Conservation (phyloP, 2,329 filamentous ascomycete species). For the Microdochium nivale region DNA sequence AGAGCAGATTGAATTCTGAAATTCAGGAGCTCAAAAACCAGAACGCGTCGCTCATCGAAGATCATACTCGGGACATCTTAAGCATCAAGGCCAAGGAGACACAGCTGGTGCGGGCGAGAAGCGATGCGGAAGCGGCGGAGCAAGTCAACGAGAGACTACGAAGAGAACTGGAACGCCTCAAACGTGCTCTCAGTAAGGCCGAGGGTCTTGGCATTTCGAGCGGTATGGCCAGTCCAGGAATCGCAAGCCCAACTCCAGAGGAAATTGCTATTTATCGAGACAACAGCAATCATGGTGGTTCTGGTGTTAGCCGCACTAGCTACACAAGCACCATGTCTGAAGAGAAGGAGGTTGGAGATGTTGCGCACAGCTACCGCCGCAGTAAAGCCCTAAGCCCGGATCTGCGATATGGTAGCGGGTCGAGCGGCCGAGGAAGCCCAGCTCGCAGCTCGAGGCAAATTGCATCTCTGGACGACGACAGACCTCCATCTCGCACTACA, state of each 20-base stretch:
- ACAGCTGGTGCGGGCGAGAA: slow-evolving; percentile 83
- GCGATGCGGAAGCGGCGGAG: slow-evolving; percentile 83
- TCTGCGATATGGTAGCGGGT: slow-evolving; percentile 42
- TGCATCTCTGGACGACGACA: slow-evolving; percentile 16
- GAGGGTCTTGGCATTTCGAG: slow-evolving; percentile 36
- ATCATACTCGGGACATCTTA: slow-evolving; percentile 89
- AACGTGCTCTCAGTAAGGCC: slow-evolving; percentile 68
- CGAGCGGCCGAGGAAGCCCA: slow-evolving; percentile 51
- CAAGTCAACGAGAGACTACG: slow-evolving; percentile 75
- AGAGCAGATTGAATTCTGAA: slow-evolving; percentile 73
- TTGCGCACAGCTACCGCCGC: slow-evolving; percentile 29
- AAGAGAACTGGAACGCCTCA: slow-evolving; percentile 85
- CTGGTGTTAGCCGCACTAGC: slow-evolving; percentile 45
- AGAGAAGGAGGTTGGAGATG: slow-evolving; percentile 66
- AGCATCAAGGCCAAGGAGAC: slow-evolving; percentile 99
- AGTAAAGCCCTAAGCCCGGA: slow-evolving; percentile 47
- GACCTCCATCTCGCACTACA: neutral
- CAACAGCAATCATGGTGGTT: slow-evolving; percentile 25
- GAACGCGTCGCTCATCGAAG: slow-evolving; percentile 93
- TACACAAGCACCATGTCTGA: slow-evolving; percentile 60
- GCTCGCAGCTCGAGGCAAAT: slow-evolving; percentile 41
- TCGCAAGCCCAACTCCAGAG: slow-evolving; percentile 46
- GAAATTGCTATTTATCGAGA: slow-evolving; percentile 54
- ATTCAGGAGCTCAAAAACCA: slow-evolving; percentile 93
- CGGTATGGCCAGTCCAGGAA: slow-evolving; percentile 29